Conservation (phyloP, 73 alveolate species). For the Tetrahymena elliotti region DNA sequence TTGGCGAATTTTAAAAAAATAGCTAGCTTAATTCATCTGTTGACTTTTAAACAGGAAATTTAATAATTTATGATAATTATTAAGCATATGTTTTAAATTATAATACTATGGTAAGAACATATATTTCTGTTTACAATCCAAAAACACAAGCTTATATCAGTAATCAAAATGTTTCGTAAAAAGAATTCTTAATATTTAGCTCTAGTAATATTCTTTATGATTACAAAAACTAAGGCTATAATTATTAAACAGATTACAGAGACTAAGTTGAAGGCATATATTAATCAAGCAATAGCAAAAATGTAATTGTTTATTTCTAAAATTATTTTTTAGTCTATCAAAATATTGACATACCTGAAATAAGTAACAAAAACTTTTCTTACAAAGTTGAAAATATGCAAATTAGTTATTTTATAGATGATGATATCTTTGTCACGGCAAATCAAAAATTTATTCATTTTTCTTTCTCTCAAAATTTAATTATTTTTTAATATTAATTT, state of each 20-base stretch:
- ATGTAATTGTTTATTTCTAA: too few species aligned
- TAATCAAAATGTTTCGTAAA: too few species aligned
- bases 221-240: too few species aligned
- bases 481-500: too few species aligned
- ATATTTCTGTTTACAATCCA: background rate
- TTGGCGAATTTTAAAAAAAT: background rate
- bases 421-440: background rate
- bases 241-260: background rate
- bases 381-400: too few species aligned
- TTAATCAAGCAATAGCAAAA: background rate
- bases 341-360: background rate
- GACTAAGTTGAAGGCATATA: background rate
- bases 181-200: background rate
- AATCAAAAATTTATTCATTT: too few species aligned
- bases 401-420: background rate
- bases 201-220: too few species aligned
- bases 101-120: background rate
- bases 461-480: background rate
- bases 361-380: background rate
- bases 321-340: background rate
- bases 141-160: too few species aligned
- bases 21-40: background rate
- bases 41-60: background rate
- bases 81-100: background rate
- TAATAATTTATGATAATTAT: background rate